Evolutionary conservation across 306 rosid species (phyloP).

Genomic region (Prosopis cineraria): DNA sequence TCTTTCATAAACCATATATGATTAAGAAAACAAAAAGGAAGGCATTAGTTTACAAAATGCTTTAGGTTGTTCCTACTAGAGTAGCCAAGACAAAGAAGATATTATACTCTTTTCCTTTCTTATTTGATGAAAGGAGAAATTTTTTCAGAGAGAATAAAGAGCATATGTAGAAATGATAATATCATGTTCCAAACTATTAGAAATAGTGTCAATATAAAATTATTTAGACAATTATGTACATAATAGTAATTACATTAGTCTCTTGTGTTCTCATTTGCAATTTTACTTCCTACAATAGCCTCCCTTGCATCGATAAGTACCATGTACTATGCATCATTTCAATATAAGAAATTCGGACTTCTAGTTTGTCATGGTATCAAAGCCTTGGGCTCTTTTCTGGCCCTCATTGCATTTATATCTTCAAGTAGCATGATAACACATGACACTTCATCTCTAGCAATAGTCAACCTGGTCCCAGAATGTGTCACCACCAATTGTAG

Average conservation of each 20-base stretch:
- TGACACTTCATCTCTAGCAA: too few relatives aligned
- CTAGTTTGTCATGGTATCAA: background rate
- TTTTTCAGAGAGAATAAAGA: background rate
- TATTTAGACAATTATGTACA: background rate
- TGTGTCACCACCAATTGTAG: too few relatives aligned
- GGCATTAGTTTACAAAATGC: background rate
- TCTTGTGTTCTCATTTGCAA: background rate
- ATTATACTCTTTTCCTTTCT: background rate
- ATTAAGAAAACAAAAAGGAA: background rate
- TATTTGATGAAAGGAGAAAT: too few relatives aligned
- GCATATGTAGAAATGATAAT: background rate
- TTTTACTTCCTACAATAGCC: background rate
- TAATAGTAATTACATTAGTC: background rate
- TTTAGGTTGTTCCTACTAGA: background rate
- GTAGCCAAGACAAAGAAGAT: slow-evolving; percentile 1
- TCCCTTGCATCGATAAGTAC: background rate
- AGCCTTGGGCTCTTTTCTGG: background rate
- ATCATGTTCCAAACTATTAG: background rate
- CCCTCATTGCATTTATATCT: background rate
- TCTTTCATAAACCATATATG: background rate
- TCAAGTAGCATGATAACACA: background rate
- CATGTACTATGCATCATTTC: background rate
- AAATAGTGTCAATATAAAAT: background rate
- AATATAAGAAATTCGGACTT: background rate
- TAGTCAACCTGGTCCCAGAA: too few relatives aligned